A percentile compares a stretch with the other conserved stretches of the same genome.
Conservation (phyloP, 2,329 filamentous ascomycete genomes). For the Fusarium tuaranense region DNA sequence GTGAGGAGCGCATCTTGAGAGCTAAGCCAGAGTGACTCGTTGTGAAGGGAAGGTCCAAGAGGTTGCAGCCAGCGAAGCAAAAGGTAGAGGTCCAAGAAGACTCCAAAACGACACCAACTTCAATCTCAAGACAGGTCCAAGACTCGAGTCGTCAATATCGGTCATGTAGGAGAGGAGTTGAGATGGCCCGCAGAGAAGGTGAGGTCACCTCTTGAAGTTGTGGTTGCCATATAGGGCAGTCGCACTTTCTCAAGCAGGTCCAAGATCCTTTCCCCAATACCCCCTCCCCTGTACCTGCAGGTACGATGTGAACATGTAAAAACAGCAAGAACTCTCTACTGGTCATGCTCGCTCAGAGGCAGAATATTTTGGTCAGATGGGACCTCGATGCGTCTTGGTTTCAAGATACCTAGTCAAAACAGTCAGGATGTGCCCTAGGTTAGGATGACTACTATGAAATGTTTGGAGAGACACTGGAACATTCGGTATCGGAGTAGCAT, state of each 20-base stretch:
- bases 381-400: not conserved
- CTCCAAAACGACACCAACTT: constrained; percentile 32
- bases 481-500: not conserved
- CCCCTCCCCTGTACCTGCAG: not conserved
- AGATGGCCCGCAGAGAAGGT: not conserved
- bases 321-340: not conserved
- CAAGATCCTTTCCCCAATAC: not conserved
- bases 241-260: not conserved
- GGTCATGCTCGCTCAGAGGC: not conserved
- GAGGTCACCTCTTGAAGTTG: not conserved
- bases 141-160: not conserved
- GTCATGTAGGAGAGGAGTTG: constrained; percentile 24
- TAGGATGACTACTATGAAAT: not conserved
- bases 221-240: constrained; percentile 18
- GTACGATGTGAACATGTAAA: not conserved
- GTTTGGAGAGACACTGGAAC: not conserved
- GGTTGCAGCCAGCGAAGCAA: constrained; percentile 4
- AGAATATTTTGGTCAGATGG: not conserved
- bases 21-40: not conserved
- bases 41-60: not conserved
- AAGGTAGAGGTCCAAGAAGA: constrained; percentile 34
- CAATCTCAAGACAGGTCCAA: constrained; percentile 9
- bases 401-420: not conserved
- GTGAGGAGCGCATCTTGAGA: constrained; percentile 22
- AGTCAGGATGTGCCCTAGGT: not conserved